phyloP scores from a whole-genome alignment of 164 flowering plant genomes.

The Euptelea pleiosperma region DNA sequence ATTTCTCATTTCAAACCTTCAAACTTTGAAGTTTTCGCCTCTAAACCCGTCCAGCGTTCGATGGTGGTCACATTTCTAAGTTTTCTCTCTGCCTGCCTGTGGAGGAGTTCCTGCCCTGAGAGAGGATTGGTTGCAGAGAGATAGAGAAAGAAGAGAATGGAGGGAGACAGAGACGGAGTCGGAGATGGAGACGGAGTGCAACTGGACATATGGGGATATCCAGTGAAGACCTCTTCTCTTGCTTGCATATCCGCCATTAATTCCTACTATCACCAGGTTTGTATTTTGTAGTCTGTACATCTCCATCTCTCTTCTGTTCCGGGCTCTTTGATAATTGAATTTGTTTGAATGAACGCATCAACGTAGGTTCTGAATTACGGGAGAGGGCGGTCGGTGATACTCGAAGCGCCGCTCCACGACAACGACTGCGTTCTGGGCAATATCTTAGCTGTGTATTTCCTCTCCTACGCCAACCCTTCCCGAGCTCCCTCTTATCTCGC shows the following conservation, averaged over 20 bases:
- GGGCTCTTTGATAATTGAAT: not conserved
- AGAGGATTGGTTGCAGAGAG: too few species aligned
- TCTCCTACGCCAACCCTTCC: conserved; percentile 39
- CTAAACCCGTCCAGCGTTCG: too few species aligned
- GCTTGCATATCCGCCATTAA: conserved; percentile 74
- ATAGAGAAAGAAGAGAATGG: too few species aligned
- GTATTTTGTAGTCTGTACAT: not conserved
- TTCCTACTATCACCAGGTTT: conserved; percentile 62
- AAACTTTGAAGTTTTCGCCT: too few species aligned
- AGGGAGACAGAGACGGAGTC: not conserved
- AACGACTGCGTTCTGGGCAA: conserved; percentile 72
- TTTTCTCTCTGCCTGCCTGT: too few species aligned
- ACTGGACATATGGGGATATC: conserved; percentile 66
- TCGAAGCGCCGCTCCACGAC: conserved; percentile 60
- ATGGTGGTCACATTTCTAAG: too few species aligned
- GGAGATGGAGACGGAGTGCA: conserved; percentile 21
- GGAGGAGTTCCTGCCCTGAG: too few species aligned
- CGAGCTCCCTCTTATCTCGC: conserved; percentile 32
- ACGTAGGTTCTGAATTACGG: conserved; percentile 69
- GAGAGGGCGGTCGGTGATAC: conserved; percentile 57
- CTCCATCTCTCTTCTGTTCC: not conserved
- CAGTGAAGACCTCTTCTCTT: conserved; percentile 62
- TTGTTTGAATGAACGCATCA: not conserved
- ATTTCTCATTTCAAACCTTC: too few species aligned
- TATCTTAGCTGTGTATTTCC: conserved; percentile 60